Evolutionary conservation across 2,329 filamentous ascomycete species (phyloP), one percentile per base, ranked within the genome.

Genomic region (Botrytis tulipae): DNA sequence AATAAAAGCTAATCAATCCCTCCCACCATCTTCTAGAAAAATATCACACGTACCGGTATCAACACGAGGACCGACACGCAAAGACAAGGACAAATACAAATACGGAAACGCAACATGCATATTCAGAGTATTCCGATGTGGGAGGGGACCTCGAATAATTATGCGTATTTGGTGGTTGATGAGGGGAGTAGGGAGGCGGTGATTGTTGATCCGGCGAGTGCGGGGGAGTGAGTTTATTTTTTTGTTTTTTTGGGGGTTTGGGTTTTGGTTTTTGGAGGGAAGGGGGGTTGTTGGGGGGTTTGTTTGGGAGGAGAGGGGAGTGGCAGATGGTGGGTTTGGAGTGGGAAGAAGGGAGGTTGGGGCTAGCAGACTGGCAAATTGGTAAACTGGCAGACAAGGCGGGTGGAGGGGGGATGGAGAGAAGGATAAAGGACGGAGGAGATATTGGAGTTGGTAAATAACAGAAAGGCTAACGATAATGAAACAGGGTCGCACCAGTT

Each of bases 121-220:
- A 92, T 95, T 84, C 89, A 93, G 83, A 92, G 92, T 78, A 95
- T 96, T 83, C 92, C 93, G 73, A 95, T 96, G 92, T 95, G 93
- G 94, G 88, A 89, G 84, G 93, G 92, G 71, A 90, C 83, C 80
- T 87, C 90, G 80, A 91, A 96, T 83, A 96, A 96, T 85, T 96
- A 95, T 83, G 92, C 93, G 79, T 96, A 96, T 81, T 87, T 96
- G 48, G 90, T 96, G 62, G 85, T 93, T 74, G 92, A 94, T 79
- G 89, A 95, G 80, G 92, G 91, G 82, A 91, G 91, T 78, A 91
- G 92, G 81, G 92, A 94, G 82, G 90, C 91, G 68, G 87, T 92
- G 73, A 91, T 96, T 77, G 90, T 96, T 77, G 93, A 96, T 81
- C 93, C 93, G 63, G 93, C 93, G 16, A 89, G 94, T 79, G 91